These are phyloP conservation scores for Pezizomycotina sp. DNA, from an alignment of 2,329 filamentous ascomycete species.

Conservation along the genomic window DNA sequence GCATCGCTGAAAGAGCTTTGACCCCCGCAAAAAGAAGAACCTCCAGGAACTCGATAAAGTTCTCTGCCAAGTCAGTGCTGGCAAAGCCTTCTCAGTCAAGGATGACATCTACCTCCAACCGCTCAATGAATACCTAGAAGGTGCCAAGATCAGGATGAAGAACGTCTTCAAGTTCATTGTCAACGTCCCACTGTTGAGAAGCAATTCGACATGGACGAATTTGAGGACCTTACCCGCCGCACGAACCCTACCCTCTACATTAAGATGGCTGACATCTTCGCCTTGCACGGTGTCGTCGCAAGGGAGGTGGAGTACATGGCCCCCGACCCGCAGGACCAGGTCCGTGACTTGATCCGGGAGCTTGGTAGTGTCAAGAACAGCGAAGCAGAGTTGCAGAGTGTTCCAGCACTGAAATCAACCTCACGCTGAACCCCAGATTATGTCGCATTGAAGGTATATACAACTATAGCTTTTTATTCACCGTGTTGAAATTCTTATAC, in stretches of 20 bases:
- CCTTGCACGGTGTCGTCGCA: constrained; percentile 77
- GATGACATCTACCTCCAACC: constrained; percentile 94
- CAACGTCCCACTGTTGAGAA: constrained; percentile 71
- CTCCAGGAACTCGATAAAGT: constrained; percentile 82
- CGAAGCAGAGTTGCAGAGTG: constrained; percentile 77
- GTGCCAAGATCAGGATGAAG: constrained; percentile 64
- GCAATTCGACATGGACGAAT: constrained; percentile 96
- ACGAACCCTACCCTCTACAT: constrained; percentile 98
- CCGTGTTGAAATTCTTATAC: constrained; percentile 3
- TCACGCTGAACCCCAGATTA: constrained; percentile 77
- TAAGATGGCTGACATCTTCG: constrained; percentile 94
- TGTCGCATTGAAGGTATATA: constrained; percentile 57
- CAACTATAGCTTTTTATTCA: not conserved
- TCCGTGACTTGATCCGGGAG: constrained; percentile 83
- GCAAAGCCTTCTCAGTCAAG: constrained; percentile 64
- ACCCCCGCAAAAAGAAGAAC: constrained; percentile 90
- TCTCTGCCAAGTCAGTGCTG: constrained; percentile 71
- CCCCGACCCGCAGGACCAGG: constrained; percentile 63
- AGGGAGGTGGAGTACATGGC: constrained; percentile 63
- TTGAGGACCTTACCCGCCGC: constrained; percentile 92
- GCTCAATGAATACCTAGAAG: constrained; percentile 74
- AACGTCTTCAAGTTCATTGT: constrained; percentile 50
- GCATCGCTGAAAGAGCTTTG: constrained; percentile 75
- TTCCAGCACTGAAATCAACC: constrained; percentile 78
- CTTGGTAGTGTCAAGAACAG: constrained; percentile 93